Base-by-base conservation (phyloP, 176 grass and related monocot genomes). In the Cenchrus fungigraminus region DNA sequence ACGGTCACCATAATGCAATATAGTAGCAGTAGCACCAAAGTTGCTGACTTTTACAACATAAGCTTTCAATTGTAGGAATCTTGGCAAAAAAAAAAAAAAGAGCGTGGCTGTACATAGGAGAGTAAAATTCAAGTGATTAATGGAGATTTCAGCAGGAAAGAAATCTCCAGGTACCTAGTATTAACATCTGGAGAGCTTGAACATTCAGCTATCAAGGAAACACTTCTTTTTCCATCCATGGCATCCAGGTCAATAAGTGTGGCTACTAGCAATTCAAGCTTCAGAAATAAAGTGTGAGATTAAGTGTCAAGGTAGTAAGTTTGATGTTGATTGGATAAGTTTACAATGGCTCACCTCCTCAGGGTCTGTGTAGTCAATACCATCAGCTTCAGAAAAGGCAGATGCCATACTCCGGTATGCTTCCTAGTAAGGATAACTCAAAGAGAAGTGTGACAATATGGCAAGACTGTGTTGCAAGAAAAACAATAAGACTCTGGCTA, bases 111-210 rank as follows among this genome's bases (percentile, higher is more conserved):
- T n/a, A n/a, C n/a, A n/a, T n/a, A n/a, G n/a, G n/a, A n/a, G n/a
- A n/a, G n/a, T n/a, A n/a, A n/a, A n/a, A n/a, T n/a, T n/a, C n/a
- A n/a, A n/a, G 31, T 80, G 25, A 81, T 68, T 42, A 62, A 61
- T 60, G 53, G 2, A 20, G 7, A 17, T 14, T 71, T 58, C 6
- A 74, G 34, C 40, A 57, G 20, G 5, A 51, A 80, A n/a, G 29
- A 79, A 5, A 54, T 16, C 74, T 54, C 3, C 71, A 73, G 28
- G 51, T 81, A 98, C 93, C 96, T 92, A 49, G 96, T 98, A 74
- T 95, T 98, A 89, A 98, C 93, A 94, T 95, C 91, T 83, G 93
- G 96, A 85, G 96, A 98, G 74, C 91, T 94, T 45, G 93, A 95
- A 83, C 96, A 98, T 88, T 98, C 91, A 79, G 90, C 93, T 77